These are phyloP conservation scores for Phoenix roebelenii DNA, from an alignment of 176 grass and related monocot species.

Conservation along the genomic window DNA sequence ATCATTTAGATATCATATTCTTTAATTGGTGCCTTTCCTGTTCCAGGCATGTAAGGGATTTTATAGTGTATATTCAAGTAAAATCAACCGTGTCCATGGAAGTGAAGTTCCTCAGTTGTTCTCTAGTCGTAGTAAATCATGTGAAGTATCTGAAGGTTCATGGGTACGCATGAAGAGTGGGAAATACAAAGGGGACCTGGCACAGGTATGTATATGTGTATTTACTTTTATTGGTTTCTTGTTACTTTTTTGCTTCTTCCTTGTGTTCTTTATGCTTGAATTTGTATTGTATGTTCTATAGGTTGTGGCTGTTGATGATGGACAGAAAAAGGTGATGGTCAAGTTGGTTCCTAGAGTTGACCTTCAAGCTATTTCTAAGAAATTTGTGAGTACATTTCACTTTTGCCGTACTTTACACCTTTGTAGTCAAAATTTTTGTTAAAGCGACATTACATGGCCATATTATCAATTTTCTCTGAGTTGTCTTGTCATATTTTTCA, in stretches of 20 bases:
- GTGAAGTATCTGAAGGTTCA: slow-evolving; percentile 54
- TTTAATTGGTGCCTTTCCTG: background rate
- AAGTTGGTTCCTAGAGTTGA: slow-evolving; percentile 93
- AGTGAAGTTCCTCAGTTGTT: slow-evolving; percentile 78
- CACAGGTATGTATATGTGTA: slow-evolving; percentile 40
- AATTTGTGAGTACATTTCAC: slow-evolving; percentile 50
- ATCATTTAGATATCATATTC: background rate
- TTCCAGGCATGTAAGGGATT: slow-evolving; percentile 97
- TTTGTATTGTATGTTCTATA: slow-evolving; percentile 18
- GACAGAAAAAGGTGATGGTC: slow-evolving; percentile 61
- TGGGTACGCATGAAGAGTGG: slow-evolving; percentile 92
- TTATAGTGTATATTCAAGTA: slow-evolving; percentile 63
- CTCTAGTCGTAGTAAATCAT: slow-evolving; percentile 55
- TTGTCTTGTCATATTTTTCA: no score
- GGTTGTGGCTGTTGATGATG: slow-evolving; percentile 62
- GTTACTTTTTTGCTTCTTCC: background rate
- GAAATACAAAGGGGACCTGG: slow-evolving; percentile 95
- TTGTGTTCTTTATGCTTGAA: no score
- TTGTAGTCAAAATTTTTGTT: background rate
- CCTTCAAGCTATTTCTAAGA: slow-evolving; percentile 74
- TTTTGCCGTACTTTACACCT: background rate
- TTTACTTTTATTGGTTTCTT: slow-evolving; percentile 6
- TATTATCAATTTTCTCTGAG: no score
- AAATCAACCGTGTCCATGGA: slow-evolving; percentile 55
- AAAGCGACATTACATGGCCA: no score